Evolutionary conservation across 345 rosid genomes (phyloP).

Genomic region (Cochlearia excelsa): DNA sequence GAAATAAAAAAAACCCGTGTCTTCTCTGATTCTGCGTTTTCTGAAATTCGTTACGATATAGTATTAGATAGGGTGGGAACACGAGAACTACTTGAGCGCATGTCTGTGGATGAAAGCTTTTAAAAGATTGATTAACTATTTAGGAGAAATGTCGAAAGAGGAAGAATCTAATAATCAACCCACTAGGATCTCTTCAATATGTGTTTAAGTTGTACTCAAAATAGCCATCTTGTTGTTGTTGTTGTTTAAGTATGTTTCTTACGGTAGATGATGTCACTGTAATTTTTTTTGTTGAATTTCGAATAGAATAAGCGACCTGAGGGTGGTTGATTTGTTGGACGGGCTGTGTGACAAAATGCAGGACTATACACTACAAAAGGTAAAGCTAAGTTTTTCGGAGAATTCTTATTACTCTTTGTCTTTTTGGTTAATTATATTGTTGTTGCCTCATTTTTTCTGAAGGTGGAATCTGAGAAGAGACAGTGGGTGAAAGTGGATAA

Average conservation of each 20-base stretch:
- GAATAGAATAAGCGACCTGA: conserved; percentile 78
- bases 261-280: conserved; percentile 9
- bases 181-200: neutral
- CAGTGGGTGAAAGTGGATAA: conserved; percentile 67
- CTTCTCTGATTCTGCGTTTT: neutral
- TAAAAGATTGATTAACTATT: conserved; percentile 2
- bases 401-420: conserved; percentile 11
- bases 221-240: neutral
- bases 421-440: neutral
- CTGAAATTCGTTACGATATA: neutral
- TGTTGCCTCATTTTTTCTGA: conserved; percentile 30
- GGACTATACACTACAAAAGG: conserved; percentile 89
- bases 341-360: conserved; percentile 94
- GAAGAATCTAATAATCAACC: neutral
- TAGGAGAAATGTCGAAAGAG: neutral
- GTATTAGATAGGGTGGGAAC: neutral
- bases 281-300: neutral
- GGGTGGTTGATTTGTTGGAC: conserved; percentile 87
- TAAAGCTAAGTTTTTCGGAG: conserved; percentile 21
- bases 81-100: neutral
- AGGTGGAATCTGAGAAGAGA: conserved; percentile 51
- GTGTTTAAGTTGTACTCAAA: neutral
- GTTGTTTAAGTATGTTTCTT: neutral
- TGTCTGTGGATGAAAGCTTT: neutral
- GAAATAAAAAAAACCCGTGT: neutral